Conservation (phyloP, 768 basidiomycete species). For the Termitomyces bulborhizus region DNA sequence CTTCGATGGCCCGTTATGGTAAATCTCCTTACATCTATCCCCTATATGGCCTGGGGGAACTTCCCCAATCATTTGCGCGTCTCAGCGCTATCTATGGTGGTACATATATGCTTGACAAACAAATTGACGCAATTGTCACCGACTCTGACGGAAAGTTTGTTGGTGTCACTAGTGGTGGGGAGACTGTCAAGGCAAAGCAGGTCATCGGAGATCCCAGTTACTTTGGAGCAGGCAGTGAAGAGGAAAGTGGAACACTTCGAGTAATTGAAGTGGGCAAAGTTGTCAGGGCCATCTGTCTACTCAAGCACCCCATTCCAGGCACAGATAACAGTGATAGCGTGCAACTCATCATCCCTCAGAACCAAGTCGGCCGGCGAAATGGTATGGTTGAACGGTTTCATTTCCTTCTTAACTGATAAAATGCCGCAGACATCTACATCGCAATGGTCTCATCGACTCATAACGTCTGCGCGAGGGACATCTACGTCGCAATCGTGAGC, state of each 20-base stretch:
- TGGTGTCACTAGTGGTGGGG: slow-evolving; percentile 83
- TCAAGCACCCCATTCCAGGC: slow-evolving; percentile 97
- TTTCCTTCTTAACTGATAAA: slow-evolving; percentile 1
- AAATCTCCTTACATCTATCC: slow-evolving; percentile 99
- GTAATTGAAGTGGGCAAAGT: slow-evolving; percentile 94
- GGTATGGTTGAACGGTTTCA: slow-evolving; percentile 46
- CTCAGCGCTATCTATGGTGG: slow-evolving; percentile 98
- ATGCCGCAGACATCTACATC: slow-evolving; percentile 85
- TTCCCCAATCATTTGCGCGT: slow-evolving; percentile 97
- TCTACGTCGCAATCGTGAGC: slow-evolving; percentile 96
- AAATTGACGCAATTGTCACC: slow-evolving; percentile 84
- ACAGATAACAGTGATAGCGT: slow-evolving; percentile 94
- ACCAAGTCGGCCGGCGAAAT: slow-evolving; percentile 89
- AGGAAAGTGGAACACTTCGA: slow-evolving; percentile 71
- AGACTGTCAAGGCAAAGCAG: slow-evolving; percentile 95
- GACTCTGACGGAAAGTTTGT: slow-evolving; percentile 84
- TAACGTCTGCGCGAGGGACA: slow-evolving; percentile 93
- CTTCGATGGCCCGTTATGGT: slow-evolving; percentile 98
- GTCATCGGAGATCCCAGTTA: slow-evolving; percentile 98
- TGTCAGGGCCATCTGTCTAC: slow-evolving; percentile 92
- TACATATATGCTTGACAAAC: slow-evolving; percentile 99
- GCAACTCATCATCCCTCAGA: slow-evolving; percentile 98
- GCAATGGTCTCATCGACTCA: slow-evolving; percentile 96
- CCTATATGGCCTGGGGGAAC: slow-evolving; percentile 96
- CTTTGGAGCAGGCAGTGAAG: slow-evolving; percentile 71